These are phyloP conservation scores for Nothophaeocryptopus gaeumannii DNA, from an alignment of 2,329 filamentous ascomycete species.

Conservation along the genomic window DNA sequence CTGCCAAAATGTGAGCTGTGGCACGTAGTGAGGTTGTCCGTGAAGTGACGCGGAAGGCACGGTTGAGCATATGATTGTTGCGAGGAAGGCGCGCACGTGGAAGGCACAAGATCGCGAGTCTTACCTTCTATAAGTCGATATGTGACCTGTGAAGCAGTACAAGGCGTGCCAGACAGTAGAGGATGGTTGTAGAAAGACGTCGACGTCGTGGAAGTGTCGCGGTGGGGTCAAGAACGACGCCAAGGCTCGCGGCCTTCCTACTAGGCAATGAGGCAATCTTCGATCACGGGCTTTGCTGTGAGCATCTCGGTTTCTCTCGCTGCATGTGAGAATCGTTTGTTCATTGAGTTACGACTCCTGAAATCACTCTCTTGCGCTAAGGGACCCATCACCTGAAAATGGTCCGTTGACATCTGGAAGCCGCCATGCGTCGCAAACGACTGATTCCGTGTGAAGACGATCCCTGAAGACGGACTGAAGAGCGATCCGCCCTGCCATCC, in stretches of 20 bases:
- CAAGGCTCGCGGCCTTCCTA: not conserved
- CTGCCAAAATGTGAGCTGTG: slow-evolving; percentile 1
- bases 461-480: slow-evolving; percentile 66
- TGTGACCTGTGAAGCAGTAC: not conserved
- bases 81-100: not conserved
- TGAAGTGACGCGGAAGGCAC: slow-evolving; percentile 2
- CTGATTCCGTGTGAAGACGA: slow-evolving; percentile 5
- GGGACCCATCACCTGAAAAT: too few relatives aligned
- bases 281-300: not conserved
- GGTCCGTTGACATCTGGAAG: too few relatives aligned
- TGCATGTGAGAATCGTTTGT: too few relatives aligned
- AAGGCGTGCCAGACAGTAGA: too few relatives aligned
- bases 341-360: too few relatives aligned
- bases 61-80: not conserved
- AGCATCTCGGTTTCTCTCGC: too few relatives aligned
- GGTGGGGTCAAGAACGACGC: slow-evolving; percentile 1
- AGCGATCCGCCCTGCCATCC: slow-evolving; percentile 80
- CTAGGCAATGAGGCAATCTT: not conserved
- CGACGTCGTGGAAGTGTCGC: not conserved
- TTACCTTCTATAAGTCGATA: not conserved
- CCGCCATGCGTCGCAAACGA: too few relatives aligned
- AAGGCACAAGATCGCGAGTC: not conserved
- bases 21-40: slow-evolving; percentile 14
- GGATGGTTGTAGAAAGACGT: not conserved
- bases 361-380: too few relatives aligned